phyloP scores from a whole-genome alignment of 345 rosid species.

The Pistacia integerrima region DNA sequence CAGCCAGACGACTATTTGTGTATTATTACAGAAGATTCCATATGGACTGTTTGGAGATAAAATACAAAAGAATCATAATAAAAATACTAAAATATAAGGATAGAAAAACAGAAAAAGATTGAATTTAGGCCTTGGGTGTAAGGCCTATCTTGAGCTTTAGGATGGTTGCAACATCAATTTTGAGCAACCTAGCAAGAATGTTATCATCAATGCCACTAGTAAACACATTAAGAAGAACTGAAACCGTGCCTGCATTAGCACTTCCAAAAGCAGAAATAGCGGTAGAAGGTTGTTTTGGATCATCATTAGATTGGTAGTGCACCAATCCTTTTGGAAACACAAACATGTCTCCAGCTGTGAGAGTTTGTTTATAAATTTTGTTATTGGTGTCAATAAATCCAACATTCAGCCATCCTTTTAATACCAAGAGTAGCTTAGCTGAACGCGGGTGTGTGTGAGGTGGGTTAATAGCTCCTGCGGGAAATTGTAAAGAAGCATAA shows the following conservation, averaged over 20 bases:
- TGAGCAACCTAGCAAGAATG: conserved; percentile 31
- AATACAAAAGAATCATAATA: no score
- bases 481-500: conserved; percentile 22
- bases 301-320: conserved; percentile 30
- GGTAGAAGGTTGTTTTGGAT: neutral
- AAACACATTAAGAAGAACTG: conserved; percentile 22
- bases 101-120: no score
- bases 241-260: conserved; percentile 33
- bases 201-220: conserved; percentile 23
- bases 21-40: no score
- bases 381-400: conserved; percentile 32
- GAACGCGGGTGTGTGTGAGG: conserved; percentile 33
- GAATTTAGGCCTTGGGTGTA: neutral
- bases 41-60: no score
- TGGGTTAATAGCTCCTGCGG: conserved; percentile 24
- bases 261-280: conserved; percentile 36
- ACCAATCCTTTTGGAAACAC: conserved; percentile 33
- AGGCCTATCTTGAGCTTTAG: conserved; percentile 22
- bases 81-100: no score
- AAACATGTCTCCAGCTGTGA: conserved; percentile 28
- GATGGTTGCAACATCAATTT: conserved; percentile 22
- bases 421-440: conserved; percentile 26
- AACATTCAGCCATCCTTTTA: conserved; percentile 23
- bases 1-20: no score
- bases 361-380: conserved; percentile 28